phyloP scores from a whole-genome alignment of 108 stramenopile genomes.

The Parietichytrium sp. region DNA sequence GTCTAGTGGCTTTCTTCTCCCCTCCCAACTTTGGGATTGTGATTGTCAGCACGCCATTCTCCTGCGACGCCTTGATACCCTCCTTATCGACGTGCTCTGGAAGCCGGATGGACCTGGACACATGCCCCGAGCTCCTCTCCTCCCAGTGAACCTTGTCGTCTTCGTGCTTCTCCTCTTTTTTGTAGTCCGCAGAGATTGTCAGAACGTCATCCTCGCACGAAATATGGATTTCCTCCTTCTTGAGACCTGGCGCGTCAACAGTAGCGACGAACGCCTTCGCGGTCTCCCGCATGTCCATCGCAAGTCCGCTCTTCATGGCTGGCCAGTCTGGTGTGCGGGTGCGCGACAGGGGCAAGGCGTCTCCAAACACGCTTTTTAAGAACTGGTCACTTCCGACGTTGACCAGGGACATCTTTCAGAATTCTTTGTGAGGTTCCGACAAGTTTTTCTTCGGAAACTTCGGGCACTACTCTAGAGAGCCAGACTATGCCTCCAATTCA shows the following conservation, averaged over 20 bases:
- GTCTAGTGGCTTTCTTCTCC: not conserved
- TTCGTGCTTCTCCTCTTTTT: not conserved
- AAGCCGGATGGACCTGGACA: slow-evolving; percentile 28
- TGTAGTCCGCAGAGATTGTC: slow-evolving; percentile 32
- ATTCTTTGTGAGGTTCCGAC: no score
- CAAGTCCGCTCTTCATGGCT: slow-evolving; percentile 17
- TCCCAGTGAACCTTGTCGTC: slow-evolving; percentile 13
- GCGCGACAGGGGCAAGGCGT: slow-evolving; percentile 22
- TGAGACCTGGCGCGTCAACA: not conserved
- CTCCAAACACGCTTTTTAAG: not conserved
- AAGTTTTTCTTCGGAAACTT: no score
- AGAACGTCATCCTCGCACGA: not conserved
- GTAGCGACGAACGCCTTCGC: not conserved
- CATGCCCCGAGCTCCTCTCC: not conserved
- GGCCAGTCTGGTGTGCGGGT: slow-evolving; percentile 29
- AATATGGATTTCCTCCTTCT: slow-evolving; percentile 28
- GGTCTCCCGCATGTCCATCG: slow-evolving; percentile 27
- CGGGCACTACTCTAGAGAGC: no score
- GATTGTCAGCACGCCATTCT: slow-evolving; percentile 20
- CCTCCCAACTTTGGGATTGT: not conserved
- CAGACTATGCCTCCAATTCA: no score
- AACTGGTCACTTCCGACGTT: no score
- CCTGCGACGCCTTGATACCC: slow-evolving; percentile 25
- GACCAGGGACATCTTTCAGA: no score
- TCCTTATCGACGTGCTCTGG: not conserved